Base-by-base conservation (phyloP, 257 asterid species). In the Verbascum thapsus region DNA sequence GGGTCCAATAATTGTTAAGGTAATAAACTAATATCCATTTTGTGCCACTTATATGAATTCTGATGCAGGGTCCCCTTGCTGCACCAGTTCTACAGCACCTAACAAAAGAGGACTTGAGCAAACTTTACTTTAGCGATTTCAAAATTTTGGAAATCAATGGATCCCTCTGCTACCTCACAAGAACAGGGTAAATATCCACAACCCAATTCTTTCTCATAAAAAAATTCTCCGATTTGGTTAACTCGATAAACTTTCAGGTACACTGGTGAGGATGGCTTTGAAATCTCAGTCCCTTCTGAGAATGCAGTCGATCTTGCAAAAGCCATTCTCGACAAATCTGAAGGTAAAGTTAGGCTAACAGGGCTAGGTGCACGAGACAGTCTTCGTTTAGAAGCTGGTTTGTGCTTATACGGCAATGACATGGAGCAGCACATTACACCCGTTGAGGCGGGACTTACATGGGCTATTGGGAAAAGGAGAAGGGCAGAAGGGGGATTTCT, bases 241-340 rank as follows among this genome's bases (percentile, higher is more conserved):
- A 67, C 59, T 64, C 8, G 41, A 67, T 42, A 73, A 68, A 59
- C 76, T 71, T 56, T 55, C 85, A 94, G 99, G 86, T 94, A 90
- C 67, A 94, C 97, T 0, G 97, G 99, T 26, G 99, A 94, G 83
- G 99, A 94, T 69, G 99, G 99, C 56, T 94, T 94, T 47, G 99
- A 94, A 78, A 90, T 94, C 39, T 94, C 99, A 22, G 96, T 90
- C 37, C 97, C 99, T 37, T 82, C 90, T 15, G 97, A 90, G 76
- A 64, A 84, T 18, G 97, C 97, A 15, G 82, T 87, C 40, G 99
- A 87, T 72, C 95, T 94, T 5, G 92, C 97, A 15, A 94, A 94
- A 75, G 95, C 99, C 63, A 81, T 90, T 55, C 83, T 94, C 38
- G 96, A 94, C 42, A 90, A 87, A 76, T 94, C 99, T 4, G 95